Evolutionary conservation across 768 basidiomycete genomes (phyloP), one percentile per base, ranked within the genome.

Genomic region (Lyophyllum atratum): DNA sequence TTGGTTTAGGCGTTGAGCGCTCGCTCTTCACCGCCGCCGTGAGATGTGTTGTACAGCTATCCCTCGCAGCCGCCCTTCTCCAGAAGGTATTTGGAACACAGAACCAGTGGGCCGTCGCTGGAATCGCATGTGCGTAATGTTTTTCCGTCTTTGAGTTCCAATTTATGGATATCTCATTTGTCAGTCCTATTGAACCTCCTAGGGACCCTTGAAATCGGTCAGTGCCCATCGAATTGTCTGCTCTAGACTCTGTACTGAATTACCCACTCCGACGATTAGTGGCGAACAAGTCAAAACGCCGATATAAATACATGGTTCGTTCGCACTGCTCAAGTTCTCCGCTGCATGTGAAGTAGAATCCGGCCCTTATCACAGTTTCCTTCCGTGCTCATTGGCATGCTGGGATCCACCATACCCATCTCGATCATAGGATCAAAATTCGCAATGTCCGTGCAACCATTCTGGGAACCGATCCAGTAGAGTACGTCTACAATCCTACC

Each of bases 381-480:
- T 2, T 76, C 83, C 0, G 83, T 92, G 8, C 72, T 93, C 6
- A 51, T 83, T 12, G 85, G 83, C 0, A 86, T 94, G 84, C 61
- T 92, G 10, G 79, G 78, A n/a, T 88, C 89, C 0, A 92, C 90
- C 0, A 83, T 92, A 29, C 90, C 92, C 0, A 84, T 92, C 25
- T 89, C 92, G 1, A 81, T 94, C 54, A 72, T 93, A 10, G 92
- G 92, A 0, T 79, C 83, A 1, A 80, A 81, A 5, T 92, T 83
- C 61, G 89, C 92, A 2, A 93, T 95, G 89, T 76, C 80, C 0
- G 76, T 87, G 12, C 68, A 81, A 0, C 91, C 91, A 3, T 92
- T 95, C 70, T 94, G 94, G 93, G 81, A 76, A 25, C 92, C 93
- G 0, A 84, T 85, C 33, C 89, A 92, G 66, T 94, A 86, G 64